Evolutionary conservation across 2,329 filamentous ascomycete species (phyloP).

Genomic region (Pseudocercospora crystallina): DNA sequence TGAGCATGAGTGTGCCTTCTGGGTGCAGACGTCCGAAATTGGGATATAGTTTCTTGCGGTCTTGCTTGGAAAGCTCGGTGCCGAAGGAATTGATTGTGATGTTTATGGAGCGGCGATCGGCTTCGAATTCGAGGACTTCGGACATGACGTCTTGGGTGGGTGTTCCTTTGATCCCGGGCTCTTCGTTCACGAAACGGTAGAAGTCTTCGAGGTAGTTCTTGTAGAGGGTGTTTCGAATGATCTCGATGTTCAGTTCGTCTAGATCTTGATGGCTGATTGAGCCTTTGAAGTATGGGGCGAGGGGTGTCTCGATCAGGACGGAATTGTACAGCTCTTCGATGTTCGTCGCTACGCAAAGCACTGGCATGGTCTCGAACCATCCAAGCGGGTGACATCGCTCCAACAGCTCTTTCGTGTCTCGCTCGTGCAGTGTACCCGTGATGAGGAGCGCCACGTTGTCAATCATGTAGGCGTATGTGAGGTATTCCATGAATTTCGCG

Average conservation of each 20-base stretch:
- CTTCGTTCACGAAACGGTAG: slow-evolving; percentile 86
- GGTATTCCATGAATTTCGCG: slow-evolving; percentile 93
- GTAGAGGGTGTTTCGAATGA: slow-evolving; percentile 96
- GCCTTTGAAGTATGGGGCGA: slow-evolving; percentile 96
- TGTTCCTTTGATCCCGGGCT: slow-evolving; percentile 81
- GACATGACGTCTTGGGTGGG: slow-evolving; percentile 94
- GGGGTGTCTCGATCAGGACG: slow-evolving; percentile 91
- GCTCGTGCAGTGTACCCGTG: slow-evolving; percentile 94
- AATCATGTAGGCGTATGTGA: slow-evolving; percentile 99
- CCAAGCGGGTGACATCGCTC: slow-evolving; percentile 95
- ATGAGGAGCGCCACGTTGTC: slow-evolving; percentile 98
- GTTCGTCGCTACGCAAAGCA: slow-evolving; percentile 95
- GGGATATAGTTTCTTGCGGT: slow-evolving; percentile 95
- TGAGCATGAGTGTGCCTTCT: slow-evolving; percentile 92
- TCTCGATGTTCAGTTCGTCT: slow-evolving; percentile 98
- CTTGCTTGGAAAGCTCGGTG: slow-evolving; percentile 88
- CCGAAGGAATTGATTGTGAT: slow-evolving; percentile 99
- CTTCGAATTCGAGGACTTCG: slow-evolving; percentile 94
- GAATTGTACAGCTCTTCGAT: slow-evolving; percentile 99
- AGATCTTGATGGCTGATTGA: slow-evolving; percentile 94
- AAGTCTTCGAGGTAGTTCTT: slow-evolving; percentile 99
- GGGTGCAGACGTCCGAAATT: slow-evolving; percentile 88
- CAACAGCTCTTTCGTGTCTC: slow-evolving; percentile 91
- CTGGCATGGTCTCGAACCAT: slow-evolving; percentile 99
- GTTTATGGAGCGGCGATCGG: slow-evolving; percentile 94